Conservation (phyloP, 2,329 filamentous ascomycete species). For the Kalmusia sp. region DNA sequence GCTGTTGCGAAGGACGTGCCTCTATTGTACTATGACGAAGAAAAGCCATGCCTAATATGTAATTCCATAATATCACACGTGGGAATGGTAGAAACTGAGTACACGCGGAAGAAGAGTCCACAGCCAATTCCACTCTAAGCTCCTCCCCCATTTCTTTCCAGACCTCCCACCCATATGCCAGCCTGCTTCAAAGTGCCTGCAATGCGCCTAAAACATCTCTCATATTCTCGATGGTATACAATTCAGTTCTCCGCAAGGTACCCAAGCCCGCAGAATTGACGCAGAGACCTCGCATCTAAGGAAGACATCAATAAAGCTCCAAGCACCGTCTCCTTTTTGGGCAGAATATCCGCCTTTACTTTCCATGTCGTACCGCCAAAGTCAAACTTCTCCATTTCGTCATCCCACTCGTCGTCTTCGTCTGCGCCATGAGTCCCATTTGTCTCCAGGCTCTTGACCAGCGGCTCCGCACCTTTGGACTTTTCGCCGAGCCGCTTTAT, state of each 20-base stretch:
- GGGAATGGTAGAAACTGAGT: conserved; percentile 2
- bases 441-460: conserved; percentile 35
- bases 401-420: conserved; percentile 36
- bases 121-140: not conserved
- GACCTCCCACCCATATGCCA: not conserved
- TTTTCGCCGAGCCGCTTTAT: conserved; percentile 56
- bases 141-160: not conserved
- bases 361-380: conserved; percentile 42
- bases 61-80: conserved; percentile 12
- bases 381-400: conserved; percentile 41
- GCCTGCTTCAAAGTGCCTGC: not conserved
- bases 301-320: conserved; percentile 54
- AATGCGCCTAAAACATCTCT: conserved; percentile 7
- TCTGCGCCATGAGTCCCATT: conserved; percentile 35
- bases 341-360: conserved; percentile 51
- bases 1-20: too few species aligned
- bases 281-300: conserved; percentile 52
- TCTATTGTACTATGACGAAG: too few species aligned
- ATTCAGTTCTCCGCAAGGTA: conserved; percentile 37
- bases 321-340: conserved; percentile 53
- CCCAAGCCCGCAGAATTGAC: conserved; percentile 49
- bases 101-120: conserved; percentile 1
- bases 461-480: conserved; percentile 42
- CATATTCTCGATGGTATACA: conserved; percentile 4
- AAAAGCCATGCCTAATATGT: not conserved